A percentile compares a stretch with the other conserved stretches of the same genome.
Evolutionary conservation across 208 protist genomes (phyloP).

Genomic region (Acanthamoeba royreba): DNA sequence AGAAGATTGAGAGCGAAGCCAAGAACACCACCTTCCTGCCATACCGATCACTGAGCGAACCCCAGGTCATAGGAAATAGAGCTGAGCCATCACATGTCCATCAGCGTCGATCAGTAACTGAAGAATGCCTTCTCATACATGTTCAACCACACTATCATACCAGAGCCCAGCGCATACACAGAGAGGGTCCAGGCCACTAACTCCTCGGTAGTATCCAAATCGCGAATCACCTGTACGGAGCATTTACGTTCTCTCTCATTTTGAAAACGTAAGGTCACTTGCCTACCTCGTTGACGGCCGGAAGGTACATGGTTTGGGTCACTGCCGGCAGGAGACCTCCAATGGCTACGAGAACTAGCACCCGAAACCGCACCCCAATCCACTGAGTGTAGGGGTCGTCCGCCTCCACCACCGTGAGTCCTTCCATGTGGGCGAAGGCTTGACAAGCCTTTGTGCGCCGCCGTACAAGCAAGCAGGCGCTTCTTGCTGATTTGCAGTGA

Average conservation of each 20-base stretch:
- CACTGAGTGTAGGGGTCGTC: not conserved
- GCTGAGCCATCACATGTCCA: no score
- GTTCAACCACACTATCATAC: no score
- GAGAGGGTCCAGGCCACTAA: constrained; percentile 11
- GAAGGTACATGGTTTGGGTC: constrained; percentile 5
- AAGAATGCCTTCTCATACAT: no score
- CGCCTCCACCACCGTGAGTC: no score
- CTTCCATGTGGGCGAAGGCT: no score
- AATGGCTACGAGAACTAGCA: not conserved
- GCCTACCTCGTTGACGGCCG: constrained; percentile 2
- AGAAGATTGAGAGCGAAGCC: not conserved
- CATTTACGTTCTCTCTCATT: not conserved
- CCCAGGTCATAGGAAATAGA: not conserved
- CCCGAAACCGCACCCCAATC: not conserved
- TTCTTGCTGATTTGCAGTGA: no score
- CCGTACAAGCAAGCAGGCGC: no score
- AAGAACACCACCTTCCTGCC: not conserved
- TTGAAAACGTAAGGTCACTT: no score
- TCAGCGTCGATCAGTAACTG: no score
- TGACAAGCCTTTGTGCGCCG: no score
- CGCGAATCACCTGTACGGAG: not conserved
- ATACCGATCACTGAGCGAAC: not conserved
- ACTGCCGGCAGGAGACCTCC: not conserved
- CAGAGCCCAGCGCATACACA: not conserved
- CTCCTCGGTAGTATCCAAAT: not conserved